phyloP scores from a whole-genome alignment of 768 basidiomycete species.

The Leccinum fibrillosum region DNA sequence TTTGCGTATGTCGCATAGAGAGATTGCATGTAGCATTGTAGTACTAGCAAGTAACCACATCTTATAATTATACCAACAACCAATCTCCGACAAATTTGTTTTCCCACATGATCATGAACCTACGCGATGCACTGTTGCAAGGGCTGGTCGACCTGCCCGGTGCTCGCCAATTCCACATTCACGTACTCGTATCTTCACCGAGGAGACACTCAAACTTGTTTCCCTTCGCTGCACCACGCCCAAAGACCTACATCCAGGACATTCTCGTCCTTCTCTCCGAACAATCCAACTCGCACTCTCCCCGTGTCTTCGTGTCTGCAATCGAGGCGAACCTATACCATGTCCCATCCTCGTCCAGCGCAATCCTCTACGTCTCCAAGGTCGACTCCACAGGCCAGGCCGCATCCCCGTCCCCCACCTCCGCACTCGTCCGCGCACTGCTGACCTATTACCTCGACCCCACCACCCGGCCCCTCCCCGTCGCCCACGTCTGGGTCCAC shows the following conservation, averaged over 20 bases:
- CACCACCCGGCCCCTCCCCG: conserved; percentile 54
- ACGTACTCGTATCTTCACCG: conserved; percentile 68
- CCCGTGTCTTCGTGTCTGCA: conserved; percentile 68
- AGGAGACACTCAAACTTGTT: conserved; percentile 67
- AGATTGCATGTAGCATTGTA: conserved; percentile 11
- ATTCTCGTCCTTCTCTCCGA: conserved; percentile 75
- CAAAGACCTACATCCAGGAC: conserved; percentile 69
- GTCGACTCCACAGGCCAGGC: conserved; percentile 89
- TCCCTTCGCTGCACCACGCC: conserved; percentile 68
- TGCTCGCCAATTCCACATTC: conserved; percentile 67
- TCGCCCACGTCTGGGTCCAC: conserved; percentile 70
- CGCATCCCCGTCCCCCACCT: conserved; percentile 61
- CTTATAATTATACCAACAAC: conserved; percentile 16
- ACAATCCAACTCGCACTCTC: conserved; percentile 44
- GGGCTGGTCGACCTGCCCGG: conserved; percentile 59
- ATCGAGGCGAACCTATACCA: conserved; percentile 77
- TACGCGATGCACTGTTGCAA: conserved; percentile 61
- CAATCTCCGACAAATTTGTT: background rate
- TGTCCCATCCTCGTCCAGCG: conserved; percentile 62
- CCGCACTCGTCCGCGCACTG: conserved; percentile 63
- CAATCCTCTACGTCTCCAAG: conserved; percentile 88
- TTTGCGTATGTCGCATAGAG: conserved; percentile 37
- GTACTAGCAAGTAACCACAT: too few relatives aligned
- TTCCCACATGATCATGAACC: conserved; percentile 38
- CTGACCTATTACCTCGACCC: conserved; percentile 63